phyloP scores from a whole-genome alignment of 768 basidiomycete species.

The Lactifluus piperatus region DNA sequence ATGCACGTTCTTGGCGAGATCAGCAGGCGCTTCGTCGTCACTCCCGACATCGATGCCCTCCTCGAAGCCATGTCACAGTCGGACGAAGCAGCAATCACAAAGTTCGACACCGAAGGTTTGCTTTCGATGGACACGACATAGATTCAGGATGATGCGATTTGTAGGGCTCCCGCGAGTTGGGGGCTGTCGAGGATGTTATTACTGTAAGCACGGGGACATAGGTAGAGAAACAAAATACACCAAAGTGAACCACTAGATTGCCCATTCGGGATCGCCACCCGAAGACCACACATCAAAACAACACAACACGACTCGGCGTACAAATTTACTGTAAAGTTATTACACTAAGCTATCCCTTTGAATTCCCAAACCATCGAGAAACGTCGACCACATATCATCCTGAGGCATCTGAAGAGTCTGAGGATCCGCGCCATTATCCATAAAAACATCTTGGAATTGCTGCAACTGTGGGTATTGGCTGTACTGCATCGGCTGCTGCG shows the following conservation, averaged over 20 bases:
- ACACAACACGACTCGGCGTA: background rate
- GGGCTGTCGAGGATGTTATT: background rate
- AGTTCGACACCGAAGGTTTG: conserved; percentile 37
- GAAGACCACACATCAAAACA: background rate
- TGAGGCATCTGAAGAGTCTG: conserved; percentile 20
- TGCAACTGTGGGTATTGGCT: conserved; percentile 9
- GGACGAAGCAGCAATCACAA: conserved; percentile 29
- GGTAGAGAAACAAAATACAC: background rate
- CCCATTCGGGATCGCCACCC: no score
- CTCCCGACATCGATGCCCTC: conserved; percentile 74
- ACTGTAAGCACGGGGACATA: background rate
- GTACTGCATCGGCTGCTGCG: conserved; percentile 10
- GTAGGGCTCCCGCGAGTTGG: background rate
- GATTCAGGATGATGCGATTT: background rate
- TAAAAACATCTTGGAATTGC: conserved; percentile 9
- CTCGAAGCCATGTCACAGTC: conserved; percentile 54
- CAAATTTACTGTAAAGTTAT: background rate
- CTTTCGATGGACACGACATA: conserved; percentile 45
- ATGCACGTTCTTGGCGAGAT: conserved; percentile 78
- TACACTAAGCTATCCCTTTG: background rate
- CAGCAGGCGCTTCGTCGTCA: conserved; percentile 73
- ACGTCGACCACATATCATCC: conserved; percentile 34
- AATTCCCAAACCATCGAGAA: conserved; percentile 28
- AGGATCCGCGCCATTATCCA: conserved; percentile 8
- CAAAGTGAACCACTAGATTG: background rate